Percentiles rank a stretch among this genome's conserved stretches.
phyloP scores from a whole-genome alignment of 148 eudicot genomes.

The Chenopodium quinoa region DNA sequence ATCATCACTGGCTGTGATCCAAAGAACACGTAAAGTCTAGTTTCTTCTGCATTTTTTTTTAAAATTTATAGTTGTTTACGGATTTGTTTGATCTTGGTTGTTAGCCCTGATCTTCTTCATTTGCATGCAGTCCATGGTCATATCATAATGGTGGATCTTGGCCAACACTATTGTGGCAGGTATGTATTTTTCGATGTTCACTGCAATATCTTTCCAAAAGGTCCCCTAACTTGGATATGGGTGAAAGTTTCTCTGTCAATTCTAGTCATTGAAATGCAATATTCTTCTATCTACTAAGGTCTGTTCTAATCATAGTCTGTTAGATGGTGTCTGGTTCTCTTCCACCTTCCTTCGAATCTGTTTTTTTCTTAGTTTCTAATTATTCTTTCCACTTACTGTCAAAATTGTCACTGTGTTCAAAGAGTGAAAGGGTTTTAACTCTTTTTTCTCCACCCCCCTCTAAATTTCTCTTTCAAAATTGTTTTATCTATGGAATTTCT shows the following conservation, averaged over 20 bases:
- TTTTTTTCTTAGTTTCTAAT: too few species aligned
- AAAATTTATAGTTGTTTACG: not conserved
- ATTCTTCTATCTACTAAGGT: not conserved
- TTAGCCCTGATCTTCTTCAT: not conserved
- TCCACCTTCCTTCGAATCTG: not conserved
- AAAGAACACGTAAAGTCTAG: constrained; percentile 68
- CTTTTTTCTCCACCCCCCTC: too few species aligned
- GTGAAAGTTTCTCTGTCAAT: not conserved
- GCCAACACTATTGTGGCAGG: constrained; percentile 97
- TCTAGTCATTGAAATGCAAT: not conserved
- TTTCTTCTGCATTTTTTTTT: not conserved
- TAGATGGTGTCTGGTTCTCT: not conserved
- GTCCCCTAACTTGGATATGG: not conserved
- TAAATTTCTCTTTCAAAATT: too few species aligned
- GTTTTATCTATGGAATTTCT: too few species aligned
- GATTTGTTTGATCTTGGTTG: not conserved
- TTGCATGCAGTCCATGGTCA: constrained; percentile 77
- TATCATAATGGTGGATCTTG: constrained; percentile 98
- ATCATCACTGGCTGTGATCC: constrained; percentile 92
- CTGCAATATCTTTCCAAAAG: not conserved
- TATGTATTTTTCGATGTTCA: constrained; percentile 19
- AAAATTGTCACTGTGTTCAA: not conserved
- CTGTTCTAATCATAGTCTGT: not conserved
- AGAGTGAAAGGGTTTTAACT: not conserved
- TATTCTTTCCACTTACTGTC: not conserved